phyloP scores from a whole-genome alignment of 1,284 basidiomycete species.

The Fomitopsis palustris region DNA sequence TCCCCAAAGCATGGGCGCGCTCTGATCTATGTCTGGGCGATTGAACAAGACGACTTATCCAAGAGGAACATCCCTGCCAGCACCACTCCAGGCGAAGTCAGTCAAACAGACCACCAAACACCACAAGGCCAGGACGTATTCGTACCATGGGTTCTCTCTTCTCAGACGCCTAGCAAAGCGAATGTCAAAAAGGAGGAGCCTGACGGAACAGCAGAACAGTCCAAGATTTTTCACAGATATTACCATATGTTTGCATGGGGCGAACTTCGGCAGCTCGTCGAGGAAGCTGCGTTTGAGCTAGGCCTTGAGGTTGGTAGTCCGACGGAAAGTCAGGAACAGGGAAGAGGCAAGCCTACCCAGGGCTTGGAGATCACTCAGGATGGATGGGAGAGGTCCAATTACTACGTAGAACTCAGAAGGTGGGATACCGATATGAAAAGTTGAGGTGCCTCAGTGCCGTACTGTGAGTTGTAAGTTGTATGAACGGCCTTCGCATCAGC shows the following conservation, averaged over 20 bases:
- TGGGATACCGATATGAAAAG: constrained; percentile 37
- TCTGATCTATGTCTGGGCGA: constrained; percentile 98
- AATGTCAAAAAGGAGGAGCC: constrained; percentile 13
- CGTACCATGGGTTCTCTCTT: constrained; percentile 65
- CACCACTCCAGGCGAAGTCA: background rate
- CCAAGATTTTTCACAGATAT: constrained; percentile 75
- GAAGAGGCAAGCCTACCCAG: constrained; percentile 13
- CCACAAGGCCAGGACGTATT: constrained; percentile 57
- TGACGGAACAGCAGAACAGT: constrained; percentile 12
- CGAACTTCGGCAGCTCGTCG: constrained; percentile 66
- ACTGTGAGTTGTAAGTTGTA: background rate
- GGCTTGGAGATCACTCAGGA: constrained; percentile 68
- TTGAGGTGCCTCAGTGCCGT: background rate
- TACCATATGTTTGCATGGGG: constrained; percentile 90
- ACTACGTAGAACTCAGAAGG: constrained; percentile 67
- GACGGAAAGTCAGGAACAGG: constrained; percentile 10
- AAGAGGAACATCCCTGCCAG: constrained; percentile 59
- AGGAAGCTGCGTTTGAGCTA: constrained; percentile 57
- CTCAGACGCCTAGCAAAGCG: constrained; percentile 17
- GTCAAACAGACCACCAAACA: too few relatives aligned
- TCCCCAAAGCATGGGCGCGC: constrained; percentile 69
- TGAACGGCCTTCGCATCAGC: background rate
- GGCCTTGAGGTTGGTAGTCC: constrained; percentile 47
- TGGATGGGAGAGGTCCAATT: constrained; percentile 86
- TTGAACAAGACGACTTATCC: constrained; percentile 86